A percentile compares a stretch with the other conserved stretches of the same genome.
Conservation (phyloP, 495 filamentous ascomycete genomes). For the Lasiosphaeria hispida region DNA sequence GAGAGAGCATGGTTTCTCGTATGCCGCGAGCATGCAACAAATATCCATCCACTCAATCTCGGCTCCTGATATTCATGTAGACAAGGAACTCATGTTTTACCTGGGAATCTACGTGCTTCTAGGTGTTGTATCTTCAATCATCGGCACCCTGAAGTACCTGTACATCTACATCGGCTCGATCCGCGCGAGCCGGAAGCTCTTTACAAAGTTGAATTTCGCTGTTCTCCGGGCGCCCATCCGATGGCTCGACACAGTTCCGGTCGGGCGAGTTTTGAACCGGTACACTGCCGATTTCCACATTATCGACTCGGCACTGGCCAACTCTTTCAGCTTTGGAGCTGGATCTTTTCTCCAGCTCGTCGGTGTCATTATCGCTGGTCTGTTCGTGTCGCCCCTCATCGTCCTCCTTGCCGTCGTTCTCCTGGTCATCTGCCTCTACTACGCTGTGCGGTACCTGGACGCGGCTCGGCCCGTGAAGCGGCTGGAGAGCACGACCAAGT, state of each 20-base stretch:
- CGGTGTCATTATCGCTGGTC: constrained; percentile 58
- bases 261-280: constrained; percentile 75
- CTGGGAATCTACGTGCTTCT: constrained; percentile 65
- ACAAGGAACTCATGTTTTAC: constrained; percentile 54
- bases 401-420: constrained; percentile 56
- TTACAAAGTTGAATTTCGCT: constrained; percentile 59
- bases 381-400: constrained; percentile 62
- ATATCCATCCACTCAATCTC: constrained; percentile 32
- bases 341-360: constrained; percentile 52
- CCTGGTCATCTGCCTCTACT: constrained; percentile 52
- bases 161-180: constrained; percentile 59
- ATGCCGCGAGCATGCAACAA: constrained; percentile 39
- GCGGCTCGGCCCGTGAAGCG: constrained; percentile 76
- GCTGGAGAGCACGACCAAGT: constrained; percentile 69
- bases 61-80: constrained; percentile 19
- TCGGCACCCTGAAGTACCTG: constrained; percentile 57
- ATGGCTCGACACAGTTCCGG: constrained; percentile 79
- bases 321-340: constrained; percentile 55
- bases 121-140: constrained; percentile 53
- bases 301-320: constrained; percentile 63
- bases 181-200: constrained; percentile 62
- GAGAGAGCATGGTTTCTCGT: constrained; percentile 31
- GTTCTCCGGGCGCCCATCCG: constrained; percentile 68
- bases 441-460: constrained; percentile 59
- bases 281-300: constrained; percentile 76